Evolutionary conservation across 106 monocot species (phyloP).

Genomic region (Dioscorea zingiberensis): DNA sequence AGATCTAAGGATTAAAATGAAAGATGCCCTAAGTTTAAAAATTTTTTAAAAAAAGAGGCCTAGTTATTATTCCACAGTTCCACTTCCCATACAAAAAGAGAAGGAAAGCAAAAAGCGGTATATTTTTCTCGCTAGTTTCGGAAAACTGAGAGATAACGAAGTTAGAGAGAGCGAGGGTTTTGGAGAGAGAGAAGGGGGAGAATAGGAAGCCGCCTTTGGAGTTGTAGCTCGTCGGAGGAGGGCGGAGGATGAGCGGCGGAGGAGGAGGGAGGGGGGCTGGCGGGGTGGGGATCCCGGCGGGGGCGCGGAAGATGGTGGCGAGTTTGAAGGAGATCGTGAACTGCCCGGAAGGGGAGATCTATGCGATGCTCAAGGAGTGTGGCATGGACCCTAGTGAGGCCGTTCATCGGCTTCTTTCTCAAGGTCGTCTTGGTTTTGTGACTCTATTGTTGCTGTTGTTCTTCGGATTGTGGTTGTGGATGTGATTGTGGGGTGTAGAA

Average conservation of each 20-base stretch:
- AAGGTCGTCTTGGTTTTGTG: constrained; percentile 25
- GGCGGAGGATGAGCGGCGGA: constrained; percentile 1
- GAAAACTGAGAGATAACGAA: no score
- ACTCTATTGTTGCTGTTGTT: neutral
- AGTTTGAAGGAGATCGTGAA: constrained; percentile 79
- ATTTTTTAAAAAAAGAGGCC: no score
- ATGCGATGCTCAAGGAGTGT: constrained; percentile 69
- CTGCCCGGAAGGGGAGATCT: constrained; percentile 71
- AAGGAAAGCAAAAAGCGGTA: no score
- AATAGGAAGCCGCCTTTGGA: neutral
- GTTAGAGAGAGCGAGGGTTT: constrained; percentile 2
- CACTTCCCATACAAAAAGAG: neutral
- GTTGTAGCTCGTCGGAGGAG: neutral
- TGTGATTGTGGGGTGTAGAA: no score
- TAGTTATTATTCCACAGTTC: neutral
- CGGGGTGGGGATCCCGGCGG: constrained; percentile 28
- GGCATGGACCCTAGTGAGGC: constrained; percentile 77
- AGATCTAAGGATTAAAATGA: no score
- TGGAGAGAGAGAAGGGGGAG: constrained; percentile 4
- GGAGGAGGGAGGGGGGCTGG: constrained; percentile 18
- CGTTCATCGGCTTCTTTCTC: constrained; percentile 59
- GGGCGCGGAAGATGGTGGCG: constrained; percentile 57
- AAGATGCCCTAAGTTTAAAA: no score
- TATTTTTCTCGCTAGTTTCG: no score
- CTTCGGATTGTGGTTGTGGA: neutral